Percentiles rank a stretch among this genome's conserved stretches.
phyloP scores from a whole-genome alignment of 139 green algal genomes.

The Chlamydomonas incerta region DNA sequence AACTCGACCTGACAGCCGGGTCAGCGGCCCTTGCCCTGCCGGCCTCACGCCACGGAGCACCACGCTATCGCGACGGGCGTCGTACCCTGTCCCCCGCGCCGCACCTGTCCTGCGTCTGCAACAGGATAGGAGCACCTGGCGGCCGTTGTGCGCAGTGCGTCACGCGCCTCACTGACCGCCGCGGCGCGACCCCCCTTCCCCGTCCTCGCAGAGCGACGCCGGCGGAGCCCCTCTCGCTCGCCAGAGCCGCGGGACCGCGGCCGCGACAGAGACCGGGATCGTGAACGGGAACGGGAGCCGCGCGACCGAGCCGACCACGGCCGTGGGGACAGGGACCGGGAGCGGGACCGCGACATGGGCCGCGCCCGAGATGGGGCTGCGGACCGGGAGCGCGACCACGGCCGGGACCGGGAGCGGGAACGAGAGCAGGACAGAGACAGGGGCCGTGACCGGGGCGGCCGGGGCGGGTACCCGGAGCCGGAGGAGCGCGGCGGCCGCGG shows the following conservation, averaged over 20 bases:
- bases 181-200: neutral
- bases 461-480: neutral
- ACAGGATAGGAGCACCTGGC: neutral
- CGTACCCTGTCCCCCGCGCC: no score
- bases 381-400: neutral
- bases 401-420: neutral
- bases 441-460: neutral
- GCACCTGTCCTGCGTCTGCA: no score
- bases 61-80: no score
- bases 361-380: neutral
- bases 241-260: neutral
- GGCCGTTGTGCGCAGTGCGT: no score
- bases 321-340: neutral
- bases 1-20: no score
- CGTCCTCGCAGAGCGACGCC: neutral
- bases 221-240: neutral
- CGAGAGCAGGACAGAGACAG: neutral
- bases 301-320: neutral
- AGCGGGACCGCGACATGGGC: neutral
- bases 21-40: no score
- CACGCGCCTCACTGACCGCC: neutral
- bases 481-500: neutral
- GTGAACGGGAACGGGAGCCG: neutral
- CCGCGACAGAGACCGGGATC: neutral
- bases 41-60: no score